These are phyloP conservation scores for Pleurotus djamor DNA, from an alignment of 768 basidiomycete species.

Conservation along the genomic window DNA sequence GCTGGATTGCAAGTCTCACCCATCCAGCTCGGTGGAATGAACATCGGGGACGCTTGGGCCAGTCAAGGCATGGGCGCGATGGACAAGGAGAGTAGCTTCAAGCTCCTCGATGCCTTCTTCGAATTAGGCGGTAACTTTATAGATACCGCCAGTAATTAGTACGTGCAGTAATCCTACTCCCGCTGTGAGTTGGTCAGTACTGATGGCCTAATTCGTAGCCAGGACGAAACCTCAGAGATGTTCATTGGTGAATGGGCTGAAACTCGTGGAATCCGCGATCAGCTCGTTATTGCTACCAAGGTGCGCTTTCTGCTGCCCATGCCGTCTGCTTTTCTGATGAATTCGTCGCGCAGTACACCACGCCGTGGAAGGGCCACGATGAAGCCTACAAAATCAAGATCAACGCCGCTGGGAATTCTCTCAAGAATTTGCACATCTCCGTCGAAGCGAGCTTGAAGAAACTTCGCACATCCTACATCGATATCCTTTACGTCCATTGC, in stretches of 20 bases:
- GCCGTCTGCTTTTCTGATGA: background rate
- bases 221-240: constrained; percentile 37
- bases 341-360: background rate
- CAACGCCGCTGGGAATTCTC: constrained; percentile 38
- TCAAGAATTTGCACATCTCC: constrained; percentile 37
- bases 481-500: constrained; percentile 44
- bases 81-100: constrained; percentile 33
- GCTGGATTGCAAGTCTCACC: constrained; percentile 34
- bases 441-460: constrained; percentile 43
- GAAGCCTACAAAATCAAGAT: constrained; percentile 8
- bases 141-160: constrained; percentile 40
- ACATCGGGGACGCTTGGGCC: constrained; percentile 29
- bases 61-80: constrained; percentile 22
- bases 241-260: constrained; percentile 50
- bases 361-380: background rate
- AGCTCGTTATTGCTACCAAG: constrained; percentile 44
- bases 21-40: constrained; percentile 31
- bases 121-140: constrained; percentile 43
- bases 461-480: constrained; percentile 43
- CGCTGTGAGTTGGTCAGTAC: background rate
- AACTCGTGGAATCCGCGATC: constrained; percentile 35
- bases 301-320: constrained; percentile 4
- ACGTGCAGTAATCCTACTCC: background rate
- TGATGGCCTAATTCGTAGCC: constrained; percentile 17
- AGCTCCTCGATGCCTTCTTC: constrained; percentile 34